Base-by-base conservation (phyloP, 345 rosid genomes). In the Brassica nigra region DNA sequence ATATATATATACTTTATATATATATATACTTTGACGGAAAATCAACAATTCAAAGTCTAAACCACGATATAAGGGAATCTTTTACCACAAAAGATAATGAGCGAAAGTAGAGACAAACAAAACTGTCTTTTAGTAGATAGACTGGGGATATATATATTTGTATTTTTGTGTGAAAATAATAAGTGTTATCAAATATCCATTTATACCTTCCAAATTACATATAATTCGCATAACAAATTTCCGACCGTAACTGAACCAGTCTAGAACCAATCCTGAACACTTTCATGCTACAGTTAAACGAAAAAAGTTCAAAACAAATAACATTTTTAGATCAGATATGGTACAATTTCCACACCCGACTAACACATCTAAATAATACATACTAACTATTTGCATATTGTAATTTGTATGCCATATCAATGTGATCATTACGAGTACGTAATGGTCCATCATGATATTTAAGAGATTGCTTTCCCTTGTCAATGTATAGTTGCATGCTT, bases 51-150 rank as follows among this genome's bases (percentile, higher is more conserved):
- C 78, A 73, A 73, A 73, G 78, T 73, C 57, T 44, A 49, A 67
- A 67, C 82, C 82, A 67, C 58, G 34, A 79, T 79, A 73, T 73
- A 47, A 79, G 82, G 81, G 64, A 75, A 74, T 61, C 70, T 70
- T 80, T 74, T 68, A 80, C 39, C 49, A 37, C 68, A 73, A 59
- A 49, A 49, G 2, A 73, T 14, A 73, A 65, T 3, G 73, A 44
- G 55, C 2, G 47, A 44, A 54, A 73, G 33, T 66, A 76, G 73
- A 73, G 82, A 78, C 74, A 78, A 78, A 12, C 57, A 68, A 74
- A 59, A 70, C 28, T 73, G 63, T 79, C 42, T 67, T 23, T 15
- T 8, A 28, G 6, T 23, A 52, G 20, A 79, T 39, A 18, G 61
- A 61, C 23, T 4, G 58, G 2, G 58, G 29, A 66, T 61, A 66